Base-by-base conservation (phyloP, 169 alveolate genomes). In the Plasmodium gonderi region DNA sequence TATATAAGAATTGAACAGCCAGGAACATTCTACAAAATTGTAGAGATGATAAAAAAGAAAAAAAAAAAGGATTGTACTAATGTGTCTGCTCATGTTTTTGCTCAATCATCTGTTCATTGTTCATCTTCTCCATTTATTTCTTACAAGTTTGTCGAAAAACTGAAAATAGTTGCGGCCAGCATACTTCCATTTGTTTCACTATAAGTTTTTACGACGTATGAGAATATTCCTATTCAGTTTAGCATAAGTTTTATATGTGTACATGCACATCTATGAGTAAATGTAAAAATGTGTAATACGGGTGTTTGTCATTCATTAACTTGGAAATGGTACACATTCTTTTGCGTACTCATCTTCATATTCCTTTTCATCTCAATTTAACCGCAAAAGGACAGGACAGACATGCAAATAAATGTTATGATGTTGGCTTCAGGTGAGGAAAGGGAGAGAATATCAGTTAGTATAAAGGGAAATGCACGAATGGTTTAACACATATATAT, bases 361-460 rank as follows among this genome's bases (percentile, higher is more conserved):
- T n/a, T n/a, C n/a, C n/a, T n/a, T n/a, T n/a, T n/a, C n/a, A n/a
- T n/a, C n/a, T n/a, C n/a, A 40, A 44, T 17, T 51, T 45, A 45
- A 83, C 92, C 92, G 54, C 77, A 83, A 54, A 83, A 83, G 77
- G 92, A 83, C 8, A 72, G 14, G 44, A 83, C 44, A 20, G 92
- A 83, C 82, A 83, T 31, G 20, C 92, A 83, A 7, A 79, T 74
- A 64, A 83, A 74, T 7, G 92, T 31, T 72, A 72, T 2, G 54
- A 83, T 31, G 65, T 83, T 83, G 33, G 77, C 92, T 83, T 29
- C n/a, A 72, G 20, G 54, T 45, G 17, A 20, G 12, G 64, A 44
- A 83, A 6, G 60, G 31, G 54, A 40, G 23, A 31, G 26, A 83
- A 42, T 68, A 20, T 20, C 40, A 60, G 17, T 60, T 60, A 12